Base-by-base conservation (phyloP, 75 land plant genomes). In the Cryptomeria japonica region DNA sequence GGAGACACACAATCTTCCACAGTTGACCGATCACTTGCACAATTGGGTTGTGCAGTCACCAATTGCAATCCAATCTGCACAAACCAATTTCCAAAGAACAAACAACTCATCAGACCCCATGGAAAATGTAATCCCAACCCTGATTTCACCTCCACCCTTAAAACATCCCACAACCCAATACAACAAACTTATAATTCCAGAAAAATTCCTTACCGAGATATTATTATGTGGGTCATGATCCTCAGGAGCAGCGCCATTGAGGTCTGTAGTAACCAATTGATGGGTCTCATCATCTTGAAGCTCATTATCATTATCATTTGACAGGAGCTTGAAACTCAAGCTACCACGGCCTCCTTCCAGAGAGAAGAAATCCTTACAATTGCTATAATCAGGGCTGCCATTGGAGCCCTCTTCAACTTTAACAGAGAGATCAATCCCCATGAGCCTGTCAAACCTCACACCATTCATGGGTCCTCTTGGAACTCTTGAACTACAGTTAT, bases 401-500 rank as follows among this genome's bases (percentile, higher is more conserved):
- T 25, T 22, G 1, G n/a, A 42, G 25, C 25, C 84, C 14, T 82
- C 47, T n/a, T 44, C 49, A 31, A 82, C 31, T 28, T 82, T 82
- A 0, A 82, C 84, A 82, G 84, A 82, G 5, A 82, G 84, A 82
- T 82, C 84, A 44, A 82, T 82, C 84, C 84, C 84, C 84, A 41
- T 46, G 9, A 46, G 3, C 84, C 47, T 82, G 14, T 82, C 84
- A 13, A 46, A 46, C 14, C 84, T 42, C 51, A 4, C 84, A 28
- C 49, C 51, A 19, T 42, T 82, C 84, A 82, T 80, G 42, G 9
- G 22, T 31, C 12, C 25, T 0, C 19, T 6, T 1, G 11, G 18
- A 25, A 10, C 53, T 44, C 49, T 38, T 10, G n/a, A 46, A 25
- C 49, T 46, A 14, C 84, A 28, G 47, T 79, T 25, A 0, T 25